Base-by-base conservation (phyloP, 805 yeast species). In the Metschnikowia cerradonensis region DNA sequence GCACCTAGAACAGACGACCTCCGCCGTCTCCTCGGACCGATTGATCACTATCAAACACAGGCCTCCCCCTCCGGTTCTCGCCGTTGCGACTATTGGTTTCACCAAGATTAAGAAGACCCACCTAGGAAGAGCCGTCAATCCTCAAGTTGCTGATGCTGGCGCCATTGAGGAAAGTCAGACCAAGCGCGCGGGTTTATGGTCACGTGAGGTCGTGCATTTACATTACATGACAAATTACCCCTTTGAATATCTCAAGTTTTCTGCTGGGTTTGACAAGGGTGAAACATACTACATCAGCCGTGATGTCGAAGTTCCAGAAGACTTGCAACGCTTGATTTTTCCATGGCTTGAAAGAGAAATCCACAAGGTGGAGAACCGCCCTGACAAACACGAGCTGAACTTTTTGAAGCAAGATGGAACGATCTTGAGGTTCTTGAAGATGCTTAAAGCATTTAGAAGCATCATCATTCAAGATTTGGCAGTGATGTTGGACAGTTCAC, bases 301-400 rank as follows among this genome's bases (percentile, higher is more conserved):
- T n/a, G 48, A 49, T 26, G 31, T 49, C 30, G 49, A 44, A 5
- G 41, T 43, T 3, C 52, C 52, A 5, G 15, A n/a, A 1, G 46
- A 40, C 6, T 40, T 49, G 19, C 17, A 44, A 20, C 20, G 31
- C 13, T 2, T 20, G 48, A 35, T 49, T 11, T 49, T 49, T 14
- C 52, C 52, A 8, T 45, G 49, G 52, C 46, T 49, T n/a, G 49
- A 49, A 32, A 23, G 19, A 10, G 19, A 14, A 13, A 40, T 26
- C 15, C 31, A 26, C 13, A 8, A 6, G n/a, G n/a, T n/a, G n/a
- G n/a, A n/a, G n/a, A n/a, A n/a, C n/a, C n/a, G n/a, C n/a, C n/a
- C n/a, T n/a, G n/a, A n/a, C n/a, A n/a, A n/a, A n/a, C n/a, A n/a
- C n/a, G n/a, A n/a, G n/a, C n/a, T n/a, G n/a, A n/a, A n/a, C n/a